Evolutionary conservation across 768 basidiomycete genomes (phyloP), one percentile per base, ranked within the genome.

Genomic region (Tremella mesenterica): DNA sequence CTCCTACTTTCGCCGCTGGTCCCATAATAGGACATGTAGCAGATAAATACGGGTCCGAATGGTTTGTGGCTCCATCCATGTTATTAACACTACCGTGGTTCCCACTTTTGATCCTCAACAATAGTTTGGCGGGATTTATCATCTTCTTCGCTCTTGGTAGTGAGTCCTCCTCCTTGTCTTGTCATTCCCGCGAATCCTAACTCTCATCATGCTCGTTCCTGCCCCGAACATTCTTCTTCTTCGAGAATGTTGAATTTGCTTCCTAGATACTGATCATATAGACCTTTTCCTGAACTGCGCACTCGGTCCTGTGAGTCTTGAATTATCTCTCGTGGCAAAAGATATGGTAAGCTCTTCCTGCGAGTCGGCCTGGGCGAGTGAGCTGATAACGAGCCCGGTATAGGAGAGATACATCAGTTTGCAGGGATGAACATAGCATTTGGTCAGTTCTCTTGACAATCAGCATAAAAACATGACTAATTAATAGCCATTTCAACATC

Each of bases 321-420:
- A 66, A 29, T 34, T 66, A 1, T 54, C 64, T 12, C 50, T 59
- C 50, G 59, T 52, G 1, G 54, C 64, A 4, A 39, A 58, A 47
- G 23, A 48, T 20, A 53, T 48, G 9, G 60, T 59, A 16, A 50
- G 5, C n/a, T 39, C 10, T 27, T 16, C 14, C 7, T 41, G 18
- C 7, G 12, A 1, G 12, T 9, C n/a, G n/a, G n/a, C n/a, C n/a
- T n/a, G n/a, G n/a, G n/a, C n/a, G n/a, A n/a, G n/a, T n/a, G 26
- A 3, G 44, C 54, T 45, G 34, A 48, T 39, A 5, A 8, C 16
- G 20, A 60, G 50, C 52, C 54, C 26, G 61, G 64, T 7, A 60
- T 63, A 16, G 54, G 64, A n/a, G 64, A 65, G 51, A 65, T 65
- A 23, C 64, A 57, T 49, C 64, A 66, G 52, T 64, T 67, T 44